These are phyloP conservation scores for Saksenaea oblongispora DNA, from an alignment of 371 early-diverging fungal genomes.

Conservation along the genomic window DNA sequence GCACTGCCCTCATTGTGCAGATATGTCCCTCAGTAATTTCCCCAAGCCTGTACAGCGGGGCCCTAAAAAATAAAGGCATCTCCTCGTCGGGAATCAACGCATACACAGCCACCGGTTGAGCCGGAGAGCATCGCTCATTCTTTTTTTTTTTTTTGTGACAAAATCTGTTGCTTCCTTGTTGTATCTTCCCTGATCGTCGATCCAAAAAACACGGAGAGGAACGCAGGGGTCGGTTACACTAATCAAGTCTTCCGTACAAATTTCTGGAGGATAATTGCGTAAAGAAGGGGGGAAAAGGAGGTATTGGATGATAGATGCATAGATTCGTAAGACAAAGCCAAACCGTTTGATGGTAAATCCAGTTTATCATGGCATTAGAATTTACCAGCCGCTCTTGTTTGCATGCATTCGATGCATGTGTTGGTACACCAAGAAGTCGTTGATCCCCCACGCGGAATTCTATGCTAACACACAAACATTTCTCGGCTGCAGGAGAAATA, in stretches of 20 bases:
- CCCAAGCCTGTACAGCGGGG: background rate
- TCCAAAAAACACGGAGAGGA: background rate
- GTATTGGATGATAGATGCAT: background rate
- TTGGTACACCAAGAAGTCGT: background rate
- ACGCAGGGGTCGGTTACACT: background rate
- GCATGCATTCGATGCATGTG: no score
- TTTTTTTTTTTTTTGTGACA: background rate
- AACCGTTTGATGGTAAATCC: background rate
- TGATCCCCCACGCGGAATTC: background rate
- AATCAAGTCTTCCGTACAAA: background rate
- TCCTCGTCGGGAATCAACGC: no score
- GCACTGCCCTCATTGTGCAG: constrained; percentile 17
- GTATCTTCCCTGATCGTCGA: no score
- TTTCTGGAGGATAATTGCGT: background rate
- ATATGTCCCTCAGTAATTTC: background rate
- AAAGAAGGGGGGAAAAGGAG: background rate
- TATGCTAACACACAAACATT: no score
- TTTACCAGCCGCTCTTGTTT: no score
- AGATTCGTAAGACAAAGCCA: background rate
- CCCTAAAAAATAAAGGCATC: background rate
- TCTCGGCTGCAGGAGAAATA: no score
- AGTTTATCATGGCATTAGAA: background rate
- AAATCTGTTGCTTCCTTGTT: no score
- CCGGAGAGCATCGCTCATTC: background rate
- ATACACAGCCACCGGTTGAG: background rate